Conservation (phyloP, 495 filamentous ascomycete genomes). For the Achaetomiella virescens region DNA sequence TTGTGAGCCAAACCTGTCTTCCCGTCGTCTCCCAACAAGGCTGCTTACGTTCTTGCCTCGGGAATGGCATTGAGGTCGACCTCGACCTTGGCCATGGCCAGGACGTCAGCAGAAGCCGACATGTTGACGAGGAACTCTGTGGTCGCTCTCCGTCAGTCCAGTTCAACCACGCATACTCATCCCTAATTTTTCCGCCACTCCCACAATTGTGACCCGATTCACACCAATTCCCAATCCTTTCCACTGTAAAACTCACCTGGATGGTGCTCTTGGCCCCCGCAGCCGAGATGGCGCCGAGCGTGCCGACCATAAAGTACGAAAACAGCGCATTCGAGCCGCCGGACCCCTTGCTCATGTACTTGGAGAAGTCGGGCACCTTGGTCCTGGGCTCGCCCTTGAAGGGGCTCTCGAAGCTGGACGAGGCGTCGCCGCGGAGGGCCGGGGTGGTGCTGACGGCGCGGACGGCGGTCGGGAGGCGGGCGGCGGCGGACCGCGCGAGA, state of each 20-base stretch:
- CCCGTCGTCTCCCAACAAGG: background rate
- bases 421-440: constrained; percentile 31
- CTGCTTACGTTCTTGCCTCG: constrained; percentile 93
- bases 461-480: constrained; percentile 27
- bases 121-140: constrained; percentile 99
- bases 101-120: constrained; percentile 97
- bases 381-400: constrained; percentile 56
- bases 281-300: constrained; percentile 82
- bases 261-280: constrained; percentile 95
- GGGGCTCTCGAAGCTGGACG: constrained; percentile 42
- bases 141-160: constrained; percentile 11
- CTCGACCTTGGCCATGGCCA: constrained; percentile 99
- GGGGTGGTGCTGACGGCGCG: constrained; percentile 45
- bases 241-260: constrained; percentile 66
- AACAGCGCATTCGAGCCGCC: constrained; percentile 74
- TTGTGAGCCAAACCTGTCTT: background rate
- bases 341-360: constrained; percentile 67
- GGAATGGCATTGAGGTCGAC: constrained; percentile 87
- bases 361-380: constrained; percentile 82
- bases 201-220: background rate
- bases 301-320: constrained; percentile 96
- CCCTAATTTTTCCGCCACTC: background rate
- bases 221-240: background rate
- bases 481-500: constrained; percentile 37
- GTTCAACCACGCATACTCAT: background rate